These are phyloP conservation scores for Sarocladiaceae sp. DNA, from an alignment of 2,329 filamentous ascomycete genomes.

Conservation along the genomic window DNA sequence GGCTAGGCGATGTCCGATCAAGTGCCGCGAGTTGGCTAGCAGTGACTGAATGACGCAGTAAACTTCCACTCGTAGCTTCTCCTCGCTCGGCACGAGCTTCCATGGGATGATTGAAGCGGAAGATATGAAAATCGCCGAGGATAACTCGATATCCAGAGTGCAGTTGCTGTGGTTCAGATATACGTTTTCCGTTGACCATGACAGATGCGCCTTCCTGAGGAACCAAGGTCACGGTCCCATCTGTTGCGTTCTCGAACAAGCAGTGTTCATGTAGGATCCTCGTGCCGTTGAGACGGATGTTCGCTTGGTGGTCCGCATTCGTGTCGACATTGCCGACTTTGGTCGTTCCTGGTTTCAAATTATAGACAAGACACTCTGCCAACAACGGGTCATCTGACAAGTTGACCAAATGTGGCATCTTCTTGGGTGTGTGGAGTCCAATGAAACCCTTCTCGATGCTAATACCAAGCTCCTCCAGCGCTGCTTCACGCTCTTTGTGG, in stretches of 20 bases:
- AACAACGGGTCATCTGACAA: slow-evolving; percentile 90
- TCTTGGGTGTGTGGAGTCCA: slow-evolving; percentile 92
- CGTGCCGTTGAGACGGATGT: slow-evolving; percentile 90
- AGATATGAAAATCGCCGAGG: slow-evolving; percentile 96
- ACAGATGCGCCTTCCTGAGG: slow-evolving; percentile 90
- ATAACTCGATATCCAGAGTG: slow-evolving; percentile 94
- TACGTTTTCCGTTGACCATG: slow-evolving; percentile 94
- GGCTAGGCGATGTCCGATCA: slow-evolving; percentile 52
- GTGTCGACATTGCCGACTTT: slow-evolving; percentile 93
- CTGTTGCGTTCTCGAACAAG: slow-evolving; percentile 79
- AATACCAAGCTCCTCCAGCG: slow-evolving; percentile 93
- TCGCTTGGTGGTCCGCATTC: slow-evolving; percentile 67
- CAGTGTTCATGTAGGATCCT: slow-evolving; percentile 93
- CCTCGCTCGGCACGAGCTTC: slow-evolving; percentile 91
- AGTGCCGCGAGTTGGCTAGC: slow-evolving; percentile 58
- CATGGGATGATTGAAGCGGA: slow-evolving; percentile 96
- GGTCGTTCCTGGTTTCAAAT: slow-evolving; percentile 91
- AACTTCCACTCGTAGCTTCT: slow-evolving; percentile 69
- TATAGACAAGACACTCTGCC: slow-evolving; percentile 95
- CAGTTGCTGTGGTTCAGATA: slow-evolving; percentile 79
- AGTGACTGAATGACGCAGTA: slow-evolving; percentile 77
- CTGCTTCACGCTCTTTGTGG: slow-evolving; percentile 93
- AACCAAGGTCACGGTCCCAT: slow-evolving; percentile 88
- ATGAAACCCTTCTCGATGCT: slow-evolving; percentile 99
- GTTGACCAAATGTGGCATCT: slow-evolving; percentile 99